Evolutionary conservation across 2,329 filamentous ascomycete species (phyloP), one percentile per base, ranked within the genome.

Genomic region (Phialophora expanda): DNA sequence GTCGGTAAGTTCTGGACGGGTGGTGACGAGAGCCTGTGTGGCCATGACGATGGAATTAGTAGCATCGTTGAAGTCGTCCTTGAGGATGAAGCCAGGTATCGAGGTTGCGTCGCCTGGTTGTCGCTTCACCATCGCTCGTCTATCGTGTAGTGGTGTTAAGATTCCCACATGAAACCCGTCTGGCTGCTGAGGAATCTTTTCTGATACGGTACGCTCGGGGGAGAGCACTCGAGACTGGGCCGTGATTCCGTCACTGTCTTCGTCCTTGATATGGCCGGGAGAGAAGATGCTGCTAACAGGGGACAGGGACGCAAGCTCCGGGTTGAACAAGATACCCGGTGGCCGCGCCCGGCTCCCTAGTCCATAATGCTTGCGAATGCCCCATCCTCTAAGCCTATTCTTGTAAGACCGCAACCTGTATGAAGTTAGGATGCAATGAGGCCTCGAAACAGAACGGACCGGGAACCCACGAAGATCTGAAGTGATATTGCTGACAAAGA

Each of bases 371-470:
- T 60, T 60, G 44, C 57, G 57, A 7, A 60, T 32, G 26, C 57
- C 57, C 57, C 57, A 60, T 24, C 24, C 34, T 51, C 57, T 38
- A 17, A 60, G 44, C 30, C 32, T 60, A 11, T 48, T 60, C 44
- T 60, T 60, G 57, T 60, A 60, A 4, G 57, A 60, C 17, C 57
- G 57, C 24, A 46, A 51, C 44, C 57, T 60, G 32, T 14, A 48
- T 5, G 30, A 50, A 44, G 17, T 50, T n/a, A 60, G 41, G 22
- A 38, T 8, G 2, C 0, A 14, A n/a, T n/a, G 6, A 51, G 7
- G 14, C 3, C 11, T 11, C 4, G 56, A 46, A 44, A 12, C 17
- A 28, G 28, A 17, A 17, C 1, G 6, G 7, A 17, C 20, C 8
- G 38, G 26, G 24, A 22, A 20, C 57, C 2, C 32, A 60, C 57